Percentiles rank a stretch among this genome's conserved stretches.
phyloP scores from a whole-genome alignment of 164 flowering plant species.

The Macadamia tetraphylla region DNA sequence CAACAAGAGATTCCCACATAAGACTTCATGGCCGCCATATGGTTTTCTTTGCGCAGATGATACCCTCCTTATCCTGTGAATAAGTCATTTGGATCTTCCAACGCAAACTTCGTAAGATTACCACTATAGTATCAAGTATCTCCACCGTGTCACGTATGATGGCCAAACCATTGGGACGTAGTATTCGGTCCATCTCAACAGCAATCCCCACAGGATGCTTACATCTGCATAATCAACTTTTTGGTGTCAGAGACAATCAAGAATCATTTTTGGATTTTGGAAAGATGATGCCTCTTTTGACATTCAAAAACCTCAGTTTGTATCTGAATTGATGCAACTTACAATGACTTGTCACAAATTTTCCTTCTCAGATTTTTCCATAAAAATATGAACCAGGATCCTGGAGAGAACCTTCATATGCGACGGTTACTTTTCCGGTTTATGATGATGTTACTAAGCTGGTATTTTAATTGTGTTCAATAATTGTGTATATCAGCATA shows the following conservation, averaged over 20 bases:
- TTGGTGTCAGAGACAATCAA: neutral
- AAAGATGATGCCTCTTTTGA: too few relatives aligned
- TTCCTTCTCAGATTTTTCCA: too few relatives aligned
- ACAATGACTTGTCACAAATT: too few relatives aligned
- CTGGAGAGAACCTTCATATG: too few relatives aligned
- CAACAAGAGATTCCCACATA: neutral
- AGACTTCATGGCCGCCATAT: constrained; percentile 65
- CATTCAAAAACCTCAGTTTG: too few relatives aligned
- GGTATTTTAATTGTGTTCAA: too few relatives aligned
- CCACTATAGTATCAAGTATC: constrained; percentile 67
- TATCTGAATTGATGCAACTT: too few relatives aligned
- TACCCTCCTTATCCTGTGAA: constrained; percentile 64
- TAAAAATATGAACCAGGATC: too few relatives aligned
- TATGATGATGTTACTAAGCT: too few relatives aligned
- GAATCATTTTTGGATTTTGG: neutral
- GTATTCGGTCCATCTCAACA: constrained; percentile 87
- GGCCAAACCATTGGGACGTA: constrained; percentile 87
- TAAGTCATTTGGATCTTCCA: constrained; percentile 88
- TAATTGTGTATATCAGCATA: too few relatives aligned
- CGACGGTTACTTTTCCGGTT: too few relatives aligned
- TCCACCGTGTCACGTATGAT: constrained; percentile 77
- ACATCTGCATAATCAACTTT: constrained; percentile 43
- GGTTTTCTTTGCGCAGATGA: constrained; percentile 76
- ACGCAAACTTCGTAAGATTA: constrained; percentile 60
- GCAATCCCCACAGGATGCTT: constrained; percentile 70